Percentiles rank a stretch among this genome's conserved stretches.
Conservation (phyloP, 495 filamentous ascomycete species). For the Aspergillus conjunctus region DNA sequence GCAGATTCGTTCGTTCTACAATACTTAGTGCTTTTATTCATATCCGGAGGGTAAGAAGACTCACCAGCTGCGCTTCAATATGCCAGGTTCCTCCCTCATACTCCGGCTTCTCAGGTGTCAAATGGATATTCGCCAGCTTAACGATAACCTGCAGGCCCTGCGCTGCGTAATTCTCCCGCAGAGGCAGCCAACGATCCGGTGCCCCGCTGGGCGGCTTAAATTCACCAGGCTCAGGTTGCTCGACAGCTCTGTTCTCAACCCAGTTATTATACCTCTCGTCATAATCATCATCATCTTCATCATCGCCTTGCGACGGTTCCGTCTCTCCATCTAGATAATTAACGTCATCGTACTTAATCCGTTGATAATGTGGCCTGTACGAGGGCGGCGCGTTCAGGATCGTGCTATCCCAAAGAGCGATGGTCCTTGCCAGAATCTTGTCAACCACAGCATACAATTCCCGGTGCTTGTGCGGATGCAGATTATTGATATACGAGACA, state of each 20-base stretch:
- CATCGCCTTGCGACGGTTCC: neutral
- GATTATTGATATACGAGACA: conserved; percentile 61
- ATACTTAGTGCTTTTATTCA: neutral
- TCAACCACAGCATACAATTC: conserved; percentile 53
- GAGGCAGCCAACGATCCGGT: neutral
- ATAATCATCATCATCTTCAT: neutral
- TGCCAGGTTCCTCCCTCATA: conserved; percentile 53
- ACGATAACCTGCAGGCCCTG: conserved; percentile 59
- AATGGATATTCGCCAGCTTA: conserved; percentile 59
- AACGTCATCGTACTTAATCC: neutral
- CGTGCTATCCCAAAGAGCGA: conserved; percentile 54
- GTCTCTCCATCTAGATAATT: neutral
- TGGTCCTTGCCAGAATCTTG: conserved; percentile 43
- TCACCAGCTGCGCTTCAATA: conserved; percentile 42
- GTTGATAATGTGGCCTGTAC: neutral
- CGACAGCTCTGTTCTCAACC: neutral
- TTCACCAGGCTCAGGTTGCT: conserved; percentile 2
- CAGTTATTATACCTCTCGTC: neutral
- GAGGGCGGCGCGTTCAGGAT: neutral
- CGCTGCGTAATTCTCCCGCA: conserved; percentile 9
- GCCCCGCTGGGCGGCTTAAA: neutral
- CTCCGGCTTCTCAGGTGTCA: conserved; percentile 55
- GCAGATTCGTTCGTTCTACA: conserved; percentile 52
- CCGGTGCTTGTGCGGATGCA: conserved; percentile 52
- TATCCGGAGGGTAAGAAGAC: neutral